A percentile compares a stretch with the other conserved stretches of the same genome.
phyloP scores from a whole-genome alignment of 106 monocot species.

The Vanilla planifolia region DNA sequence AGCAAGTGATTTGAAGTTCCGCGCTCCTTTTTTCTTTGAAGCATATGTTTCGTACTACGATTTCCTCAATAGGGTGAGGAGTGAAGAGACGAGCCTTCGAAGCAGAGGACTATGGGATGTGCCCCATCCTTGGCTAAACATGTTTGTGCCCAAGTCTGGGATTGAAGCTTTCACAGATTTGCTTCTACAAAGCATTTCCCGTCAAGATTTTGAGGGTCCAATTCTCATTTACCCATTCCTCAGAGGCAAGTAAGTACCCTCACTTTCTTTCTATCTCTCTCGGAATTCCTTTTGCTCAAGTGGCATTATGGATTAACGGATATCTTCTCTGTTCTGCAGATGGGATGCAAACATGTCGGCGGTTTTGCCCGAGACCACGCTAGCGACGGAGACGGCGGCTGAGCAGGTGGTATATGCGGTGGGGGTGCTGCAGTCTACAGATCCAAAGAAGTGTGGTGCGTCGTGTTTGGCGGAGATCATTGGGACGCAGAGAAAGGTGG shows the following conservation, averaged over 20 bases:
- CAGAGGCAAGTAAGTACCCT: conserved; percentile 57
- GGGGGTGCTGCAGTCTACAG: conserved; percentile 52
- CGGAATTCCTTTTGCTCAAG: background rate
- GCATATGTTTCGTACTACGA: conserved; percentile 70
- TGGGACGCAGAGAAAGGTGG: conserved; percentile 24
- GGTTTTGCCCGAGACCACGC: conserved; percentile 28
- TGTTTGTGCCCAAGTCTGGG: conserved; percentile 63
- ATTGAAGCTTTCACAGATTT: conserved; percentile 53
- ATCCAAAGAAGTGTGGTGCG: conserved; percentile 21
- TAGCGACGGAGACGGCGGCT: background rate
- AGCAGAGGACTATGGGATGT: conserved; percentile 66
- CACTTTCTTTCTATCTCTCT: too few species aligned
- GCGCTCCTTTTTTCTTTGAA: conserved; percentile 22
- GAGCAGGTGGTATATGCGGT: conserved; percentile 55
- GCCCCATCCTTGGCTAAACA: conserved; percentile 87
- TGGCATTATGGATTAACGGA: too few species aligned
- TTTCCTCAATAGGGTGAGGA: conserved; percentile 69
- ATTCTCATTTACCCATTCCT: conserved; percentile 75
- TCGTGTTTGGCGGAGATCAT: conserved; percentile 31
- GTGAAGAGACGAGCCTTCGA: conserved; percentile 54
- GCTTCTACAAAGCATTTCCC: conserved; percentile 49
- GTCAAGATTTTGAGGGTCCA: conserved; percentile 41
- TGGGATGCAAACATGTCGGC: conserved; percentile 61
- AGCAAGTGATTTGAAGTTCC: conserved; percentile 21
- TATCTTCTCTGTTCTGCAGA: conserved; percentile 14